Percentiles rank a stretch among this genome's conserved stretches.
Evolutionary conservation across 345 rosid genomes (phyloP).

Genomic region (Nephelium lappaceum): DNA sequence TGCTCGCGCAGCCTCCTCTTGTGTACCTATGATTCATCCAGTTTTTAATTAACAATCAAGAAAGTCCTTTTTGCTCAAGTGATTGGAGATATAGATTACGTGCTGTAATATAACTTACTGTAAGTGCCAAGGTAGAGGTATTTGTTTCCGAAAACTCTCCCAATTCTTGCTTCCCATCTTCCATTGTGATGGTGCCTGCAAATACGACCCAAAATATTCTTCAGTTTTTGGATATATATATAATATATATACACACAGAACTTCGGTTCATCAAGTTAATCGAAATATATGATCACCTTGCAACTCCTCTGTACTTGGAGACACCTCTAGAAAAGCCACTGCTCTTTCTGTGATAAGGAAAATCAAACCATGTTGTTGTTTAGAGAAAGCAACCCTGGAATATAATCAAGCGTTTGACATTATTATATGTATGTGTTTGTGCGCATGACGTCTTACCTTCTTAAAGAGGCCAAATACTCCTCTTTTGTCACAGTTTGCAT

Average conservation of each 20-base stretch:
- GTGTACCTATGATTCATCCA: constrained; percentile 40
- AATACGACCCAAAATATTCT: background rate
- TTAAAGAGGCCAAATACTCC: constrained; percentile 64
- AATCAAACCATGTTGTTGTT: background rate
- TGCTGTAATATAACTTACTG: constrained; percentile 42
- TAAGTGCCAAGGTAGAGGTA: constrained; percentile 77
- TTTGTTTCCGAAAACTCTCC: constrained; percentile 72
- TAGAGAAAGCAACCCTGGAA: constrained; percentile 5
- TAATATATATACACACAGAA: background rate
- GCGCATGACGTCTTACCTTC: constrained; percentile 42
- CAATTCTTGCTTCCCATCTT: constrained; percentile 80
- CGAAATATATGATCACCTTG: constrained; percentile 41
- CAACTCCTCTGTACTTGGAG: constrained; percentile 73
- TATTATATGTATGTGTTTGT: background rate
- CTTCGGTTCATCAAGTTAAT: background rate
- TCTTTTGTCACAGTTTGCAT: constrained; percentile 66
- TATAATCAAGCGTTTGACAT: background rate
- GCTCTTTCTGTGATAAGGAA: constrained; percentile 48
- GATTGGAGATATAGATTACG: background rate
- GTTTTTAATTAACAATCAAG: background rate
- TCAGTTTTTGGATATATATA: background rate
- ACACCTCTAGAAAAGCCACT: constrained; percentile 78
- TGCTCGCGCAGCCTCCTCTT: constrained; percentile 61
- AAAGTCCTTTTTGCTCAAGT: background rate
- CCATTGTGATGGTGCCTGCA: constrained; percentile 76